Percentiles rank a stretch among this genome's conserved stretches.
Evolutionary conservation across 2,329 filamentous ascomycete species (phyloP).

Genomic region (Fusarium nodosum): DNA sequence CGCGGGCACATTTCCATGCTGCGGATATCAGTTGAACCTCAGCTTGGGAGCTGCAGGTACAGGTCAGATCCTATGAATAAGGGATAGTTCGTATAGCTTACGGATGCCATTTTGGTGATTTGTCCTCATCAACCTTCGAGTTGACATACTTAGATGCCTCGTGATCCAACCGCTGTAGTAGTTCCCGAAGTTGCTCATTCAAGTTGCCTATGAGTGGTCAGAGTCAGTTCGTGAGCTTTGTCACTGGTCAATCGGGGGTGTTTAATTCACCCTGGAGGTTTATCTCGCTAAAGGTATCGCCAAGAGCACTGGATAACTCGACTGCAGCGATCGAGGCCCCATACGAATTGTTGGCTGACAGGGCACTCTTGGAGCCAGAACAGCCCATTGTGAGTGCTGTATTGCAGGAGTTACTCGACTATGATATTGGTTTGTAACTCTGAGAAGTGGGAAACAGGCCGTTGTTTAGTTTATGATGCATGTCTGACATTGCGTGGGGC

Average conservation of each 20-base stretch:
- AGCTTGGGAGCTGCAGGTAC: constrained; percentile 18
- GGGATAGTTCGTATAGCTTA: neutral
- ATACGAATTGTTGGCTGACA: constrained; percentile 23
- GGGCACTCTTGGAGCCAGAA: constrained; percentile 30
- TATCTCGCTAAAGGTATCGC: constrained; percentile 26
- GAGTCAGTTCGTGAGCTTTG: neutral
- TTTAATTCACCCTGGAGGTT: constrained; percentile 21
- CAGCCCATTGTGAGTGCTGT: constrained; percentile 21
- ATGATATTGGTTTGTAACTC: neutral
- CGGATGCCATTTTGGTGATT: constrained; percentile 40
- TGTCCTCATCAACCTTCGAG: constrained; percentile 32
- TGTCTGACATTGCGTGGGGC: neutral
- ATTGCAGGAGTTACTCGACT: neutral
- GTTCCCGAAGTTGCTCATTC: constrained; percentile 25
- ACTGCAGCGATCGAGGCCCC: constrained; percentile 31
- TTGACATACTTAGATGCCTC: constrained; percentile 43
- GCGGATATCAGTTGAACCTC: constrained; percentile 37
- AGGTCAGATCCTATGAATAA: neutral
- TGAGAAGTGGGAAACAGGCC: neutral
- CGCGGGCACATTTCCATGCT: constrained; percentile 42
- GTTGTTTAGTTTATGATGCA: neutral
- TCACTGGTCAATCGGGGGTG: neutral
- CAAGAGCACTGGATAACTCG: constrained; percentile 26
- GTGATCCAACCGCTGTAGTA: constrained; percentile 43
- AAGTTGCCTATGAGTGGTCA: constrained; percentile 17